Conservation (phyloP, 177 flowering plant species). For the Telopea speciosissima region DNA sequence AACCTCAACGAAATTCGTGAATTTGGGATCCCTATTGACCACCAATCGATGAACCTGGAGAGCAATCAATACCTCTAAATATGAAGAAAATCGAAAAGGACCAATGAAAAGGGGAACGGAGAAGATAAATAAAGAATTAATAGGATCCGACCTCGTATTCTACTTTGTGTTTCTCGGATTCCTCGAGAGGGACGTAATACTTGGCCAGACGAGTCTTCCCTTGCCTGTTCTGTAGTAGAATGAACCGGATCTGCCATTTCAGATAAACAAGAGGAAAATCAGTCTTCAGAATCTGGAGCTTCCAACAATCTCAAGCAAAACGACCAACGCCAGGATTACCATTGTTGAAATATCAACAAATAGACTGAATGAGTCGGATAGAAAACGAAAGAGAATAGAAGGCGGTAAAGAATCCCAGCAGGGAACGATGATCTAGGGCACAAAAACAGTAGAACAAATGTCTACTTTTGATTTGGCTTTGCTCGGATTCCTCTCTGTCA, state of each 20-base stretch:
- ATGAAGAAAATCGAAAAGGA: neutral
- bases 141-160: slow-evolving; percentile 54
- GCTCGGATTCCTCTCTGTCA: neutral
- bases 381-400: neutral
- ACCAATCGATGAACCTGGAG: slow-evolving; percentile 76
- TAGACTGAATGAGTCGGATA: neutral
- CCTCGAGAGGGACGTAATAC: slow-evolving; percentile 75
- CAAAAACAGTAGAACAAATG: neutral
- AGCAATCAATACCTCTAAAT: neutral
- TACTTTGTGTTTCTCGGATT: slow-evolving; percentile 81
- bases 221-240: slow-evolving; percentile 67
- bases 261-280: neutral
- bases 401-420: neutral
- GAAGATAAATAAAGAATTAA: neutral
- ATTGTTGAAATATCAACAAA: neutral
- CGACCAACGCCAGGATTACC: neutral
- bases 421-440: slow-evolving; percentile 9
- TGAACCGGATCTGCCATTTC: slow-evolving; percentile 59
- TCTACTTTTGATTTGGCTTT: neutral
- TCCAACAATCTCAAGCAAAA: neutral
- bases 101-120: neutral
- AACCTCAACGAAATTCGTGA: slow-evolving; percentile 74
- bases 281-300: neutral
- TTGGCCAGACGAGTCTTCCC: slow-evolving; percentile 77
- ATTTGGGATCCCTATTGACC: slow-evolving; percentile 76